Evolutionary conservation across 106 monocot genomes (phyloP), one percentile per base, ranked within the genome.

Genomic region (Phalaenopsis aphrodite): DNA sequence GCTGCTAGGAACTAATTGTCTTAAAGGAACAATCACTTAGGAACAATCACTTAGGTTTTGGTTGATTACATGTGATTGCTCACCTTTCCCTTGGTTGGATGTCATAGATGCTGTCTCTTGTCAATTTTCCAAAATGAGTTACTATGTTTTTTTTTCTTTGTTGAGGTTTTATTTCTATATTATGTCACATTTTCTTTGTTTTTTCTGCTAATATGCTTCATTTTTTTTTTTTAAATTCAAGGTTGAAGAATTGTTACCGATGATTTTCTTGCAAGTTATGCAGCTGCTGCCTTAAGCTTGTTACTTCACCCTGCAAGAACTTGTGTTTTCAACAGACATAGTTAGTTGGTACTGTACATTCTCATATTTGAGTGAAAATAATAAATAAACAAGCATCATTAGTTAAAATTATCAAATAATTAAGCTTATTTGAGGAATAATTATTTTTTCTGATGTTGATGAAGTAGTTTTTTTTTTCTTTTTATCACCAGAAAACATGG

Each of bases 211-310:
- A 76, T 16, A 49, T 76, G 46, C 4, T 74, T 9, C 11, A 36
- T 48, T 76, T 76, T 47, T 75, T 76, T 48, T 15, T 49, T n/a
- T 8, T 78, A 3, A 24, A 77, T 24, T 77, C 55, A 56, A 78
- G 41, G 57, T 42, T 78, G 78, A 78, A 57, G 78, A 82, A 15
- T 5, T 41, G 47, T 56, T 83, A 83, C 83, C 73, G 65, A 52
- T 83, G 78, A 61, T 72, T 83, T 78, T 83, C 78, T 83, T 78
- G 78, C 72, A 78, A 78, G 72, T 56, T 83, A 19, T 78, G 72
- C 78, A 83, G 55, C 42, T 83, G 83, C 78, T 83, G 83, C 58
- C 83, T 41, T 78, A 83, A 78, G 73, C 83, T 78, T 36, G 42
- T 41, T 74, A 55, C 78, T 72, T 78, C 78, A 71, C 71, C 72